Evolutionary conservation across 345 rosid genomes (phyloP).

Genomic region (Hibiscus tridactylites): DNA sequence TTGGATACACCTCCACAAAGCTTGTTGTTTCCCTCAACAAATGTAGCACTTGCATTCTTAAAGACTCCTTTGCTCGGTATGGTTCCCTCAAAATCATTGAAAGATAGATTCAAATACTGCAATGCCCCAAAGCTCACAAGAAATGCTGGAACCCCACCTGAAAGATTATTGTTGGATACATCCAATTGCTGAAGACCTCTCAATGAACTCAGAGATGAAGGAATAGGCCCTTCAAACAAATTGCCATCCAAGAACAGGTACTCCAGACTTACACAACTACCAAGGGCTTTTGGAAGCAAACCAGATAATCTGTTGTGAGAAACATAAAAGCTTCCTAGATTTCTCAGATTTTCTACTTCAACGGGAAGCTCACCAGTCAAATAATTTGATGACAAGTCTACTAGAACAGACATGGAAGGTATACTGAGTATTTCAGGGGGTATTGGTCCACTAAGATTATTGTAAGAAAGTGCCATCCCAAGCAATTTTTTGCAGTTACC

Average conservation of each 20-base stretch:
- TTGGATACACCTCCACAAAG: slow-evolving; percentile 16
- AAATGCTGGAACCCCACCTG: slow-evolving; percentile 13
- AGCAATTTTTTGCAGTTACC: neutral
- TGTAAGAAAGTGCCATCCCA: neutral
- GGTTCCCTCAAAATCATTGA: slow-evolving; percentile 18
- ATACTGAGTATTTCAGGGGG: neutral
- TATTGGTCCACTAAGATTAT: slow-evolving; percentile 5
- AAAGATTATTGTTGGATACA: neutral
- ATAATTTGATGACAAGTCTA: neutral
- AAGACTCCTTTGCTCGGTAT: slow-evolving; percentile 23
- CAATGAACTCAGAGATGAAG: neutral
- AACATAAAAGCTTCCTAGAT: neutral
- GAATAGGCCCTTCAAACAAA: slow-evolving; percentile 6
- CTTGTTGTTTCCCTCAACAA: slow-evolving; percentile 12
- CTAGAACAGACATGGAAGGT: neutral
- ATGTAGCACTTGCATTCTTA: slow-evolving; percentile 8
- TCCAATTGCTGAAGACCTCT: neutral
- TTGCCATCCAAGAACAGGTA: neutral
- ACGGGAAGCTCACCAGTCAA: neutral
- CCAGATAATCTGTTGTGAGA: neutral
- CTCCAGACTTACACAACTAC: slow-evolving; percentile 3
- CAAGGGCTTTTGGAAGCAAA: neutral
- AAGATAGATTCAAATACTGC: slow-evolving; percentile 16
- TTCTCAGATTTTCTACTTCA: neutral
- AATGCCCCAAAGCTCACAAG: neutral